Conservation (phyloP, 1,139 yeast genomes). For the Saccharomycopsis hybrid region DNA sequence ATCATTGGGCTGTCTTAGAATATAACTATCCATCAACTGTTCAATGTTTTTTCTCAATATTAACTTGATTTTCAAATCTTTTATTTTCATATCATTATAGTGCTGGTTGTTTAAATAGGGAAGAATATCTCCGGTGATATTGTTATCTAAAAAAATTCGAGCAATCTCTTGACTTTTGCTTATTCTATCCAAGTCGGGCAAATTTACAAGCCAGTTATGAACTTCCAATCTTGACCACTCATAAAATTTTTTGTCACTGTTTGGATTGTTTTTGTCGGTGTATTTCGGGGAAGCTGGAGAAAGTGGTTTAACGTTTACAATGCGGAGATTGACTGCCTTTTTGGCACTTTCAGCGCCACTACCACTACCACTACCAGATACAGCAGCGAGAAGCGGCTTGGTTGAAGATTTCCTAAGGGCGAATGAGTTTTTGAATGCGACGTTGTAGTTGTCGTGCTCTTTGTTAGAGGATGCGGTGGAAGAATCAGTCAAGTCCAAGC, state of each 20-base stretch:
- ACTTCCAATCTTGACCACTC: slow-evolving; percentile 21
- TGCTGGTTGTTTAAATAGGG: slow-evolving; percentile 18
- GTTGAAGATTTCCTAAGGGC: slow-evolving; percentile 14
- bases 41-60: slow-evolving; percentile 19
- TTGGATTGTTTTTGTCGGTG: slow-evolving; percentile 9
- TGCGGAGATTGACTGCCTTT: not conserved
- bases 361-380: not conserved
- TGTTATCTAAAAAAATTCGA: slow-evolving; percentile 18
- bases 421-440: slow-evolving; percentile 19
- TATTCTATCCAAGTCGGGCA: slow-evolving; percentile 18
- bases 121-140: slow-evolving; percentile 20
- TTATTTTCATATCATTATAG: slow-evolving; percentile 18
- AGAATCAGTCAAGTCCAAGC: slow-evolving; percentile 3
- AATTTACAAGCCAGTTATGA: slow-evolving; percentile 20
- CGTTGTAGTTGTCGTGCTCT: slow-evolving; percentile 13
- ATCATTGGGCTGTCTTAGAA: slow-evolving; percentile 12
- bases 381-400: not conserved
- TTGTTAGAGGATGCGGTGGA: not conserved
- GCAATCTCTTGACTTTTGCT: slow-evolving; percentile 19
- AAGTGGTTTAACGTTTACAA: slow-evolving; percentile 4
- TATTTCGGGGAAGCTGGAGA: slow-evolving; percentile 19
- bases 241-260: slow-evolving; percentile 14
- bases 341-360: not conserved
- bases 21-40: slow-evolving; percentile 6
- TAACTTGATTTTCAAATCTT: slow-evolving; percentile 17